Evolutionary conservation across 345 rosid species (phyloP).

Genomic region (Pistacia atlantica): DNA sequence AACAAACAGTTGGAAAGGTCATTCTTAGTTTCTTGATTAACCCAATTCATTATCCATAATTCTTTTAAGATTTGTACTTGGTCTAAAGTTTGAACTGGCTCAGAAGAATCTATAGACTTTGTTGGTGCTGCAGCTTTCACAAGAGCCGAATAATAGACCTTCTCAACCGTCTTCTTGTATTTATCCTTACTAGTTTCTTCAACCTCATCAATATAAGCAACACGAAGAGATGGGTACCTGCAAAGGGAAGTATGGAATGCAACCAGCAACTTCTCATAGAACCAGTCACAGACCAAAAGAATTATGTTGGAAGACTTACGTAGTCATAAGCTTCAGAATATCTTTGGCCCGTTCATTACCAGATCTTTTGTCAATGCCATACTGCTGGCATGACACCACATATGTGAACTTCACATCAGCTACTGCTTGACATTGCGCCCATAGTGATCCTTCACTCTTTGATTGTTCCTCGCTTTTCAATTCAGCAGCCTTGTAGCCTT

Average conservation of each 20-base stretch:
- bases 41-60: constrained; percentile 4
- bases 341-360: constrained; percentile 72
- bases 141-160: constrained; percentile 69
- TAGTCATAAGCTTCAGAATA: constrained; percentile 73
- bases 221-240: constrained; percentile 75
- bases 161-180: constrained; percentile 47
- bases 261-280: constrained; percentile 16
- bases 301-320: constrained; percentile 39
- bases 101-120: constrained; percentile 67
- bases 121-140: constrained; percentile 66
- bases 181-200: constrained; percentile 65
- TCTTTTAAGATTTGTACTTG: constrained; percentile 41
- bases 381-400: constrained; percentile 80
- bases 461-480: constrained; percentile 55
- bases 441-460: constrained; percentile 56
- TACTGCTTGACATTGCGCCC: constrained; percentile 79
- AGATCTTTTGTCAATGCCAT: constrained; percentile 72
- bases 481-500: constrained; percentile 76
- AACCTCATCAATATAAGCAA: constrained; percentile 76
- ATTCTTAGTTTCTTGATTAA: background rate
- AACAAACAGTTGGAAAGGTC: constrained; percentile 1
- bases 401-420: constrained; percentile 84
- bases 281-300: constrained; percentile 11
- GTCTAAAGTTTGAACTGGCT: constrained; percentile 69
- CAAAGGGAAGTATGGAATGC: constrained; percentile 4